phyloP scores from a whole-genome alignment of 1,139 yeast genomes.

The Diutina siamensis region DNA sequence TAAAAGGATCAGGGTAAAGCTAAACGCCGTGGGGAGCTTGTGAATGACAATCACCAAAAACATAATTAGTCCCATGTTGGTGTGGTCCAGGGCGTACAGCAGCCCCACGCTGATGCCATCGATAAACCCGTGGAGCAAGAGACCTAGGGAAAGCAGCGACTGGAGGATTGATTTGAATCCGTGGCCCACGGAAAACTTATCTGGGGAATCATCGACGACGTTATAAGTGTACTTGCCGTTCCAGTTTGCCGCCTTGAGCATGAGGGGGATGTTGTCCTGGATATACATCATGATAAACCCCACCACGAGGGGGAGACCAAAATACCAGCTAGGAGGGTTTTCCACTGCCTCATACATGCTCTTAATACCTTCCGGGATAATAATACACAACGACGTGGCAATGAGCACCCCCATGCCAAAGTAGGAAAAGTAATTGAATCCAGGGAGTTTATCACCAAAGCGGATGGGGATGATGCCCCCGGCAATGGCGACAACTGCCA shows the following conservation, averaged over 20 bases:
- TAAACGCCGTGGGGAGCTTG: constrained; percentile 68
- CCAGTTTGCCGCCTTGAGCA: constrained; percentile 6
- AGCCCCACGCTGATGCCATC: constrained; percentile 75
- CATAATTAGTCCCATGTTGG: constrained; percentile 38
- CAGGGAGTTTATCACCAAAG: not conserved
- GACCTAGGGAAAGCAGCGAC: constrained; percentile 45
- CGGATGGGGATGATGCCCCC: constrained; percentile 1
- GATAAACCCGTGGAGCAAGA: constrained; percentile 54
- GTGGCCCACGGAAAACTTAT: not conserved
- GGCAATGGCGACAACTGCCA: constrained; percentile 1
- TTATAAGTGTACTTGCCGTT: not conserved
- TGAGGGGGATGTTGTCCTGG: constrained; percentile 24
- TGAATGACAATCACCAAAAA: constrained; percentile 55
- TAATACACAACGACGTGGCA: constrained; percentile 52
- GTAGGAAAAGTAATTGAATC: constrained; percentile 3
- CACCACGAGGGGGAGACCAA: constrained; percentile 24
- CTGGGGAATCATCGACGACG: not conserved
- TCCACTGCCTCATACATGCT: constrained; percentile 22
- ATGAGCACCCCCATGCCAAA: constrained; percentile 54
- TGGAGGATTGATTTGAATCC: constrained; percentile 4
- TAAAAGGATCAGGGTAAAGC: constrained; percentile 48
- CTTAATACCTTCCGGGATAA: constrained; percentile 62
- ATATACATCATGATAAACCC: constrained; percentile 46
- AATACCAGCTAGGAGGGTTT: constrained; percentile 8
- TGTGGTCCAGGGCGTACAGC: constrained; percentile 34